These are phyloP conservation scores for Microbotryum violaceum DNA, from an alignment of 1,284 basidiomycete species.

Conservation along the genomic window DNA sequence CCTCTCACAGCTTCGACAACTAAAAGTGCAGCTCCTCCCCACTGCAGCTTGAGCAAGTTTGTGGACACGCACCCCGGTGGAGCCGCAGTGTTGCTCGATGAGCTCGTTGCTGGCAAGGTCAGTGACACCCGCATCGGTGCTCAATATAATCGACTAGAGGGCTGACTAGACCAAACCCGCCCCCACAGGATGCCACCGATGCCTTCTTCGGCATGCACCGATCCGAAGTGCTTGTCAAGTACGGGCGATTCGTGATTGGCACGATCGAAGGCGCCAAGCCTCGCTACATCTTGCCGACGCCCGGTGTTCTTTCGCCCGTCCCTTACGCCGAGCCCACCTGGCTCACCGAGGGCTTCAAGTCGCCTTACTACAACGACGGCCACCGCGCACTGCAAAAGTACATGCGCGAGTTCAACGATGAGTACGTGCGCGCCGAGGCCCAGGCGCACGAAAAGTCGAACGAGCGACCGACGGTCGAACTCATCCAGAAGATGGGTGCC, in stretches of 20 bases:
- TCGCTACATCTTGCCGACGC: constrained; percentile 50
- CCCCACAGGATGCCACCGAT: constrained; percentile 65
- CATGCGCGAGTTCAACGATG: constrained; percentile 36
- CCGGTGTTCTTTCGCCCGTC: constrained; percentile 52
- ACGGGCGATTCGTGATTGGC: constrained; percentile 32
- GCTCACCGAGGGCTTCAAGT: constrained; percentile 69
- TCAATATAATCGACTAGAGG: neutral
- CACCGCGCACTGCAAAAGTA: constrained; percentile 44
- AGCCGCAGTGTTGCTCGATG: constrained; percentile 51
- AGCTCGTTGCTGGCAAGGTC: constrained; percentile 31
- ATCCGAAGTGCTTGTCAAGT: constrained; percentile 62
- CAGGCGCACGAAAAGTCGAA: constrained; percentile 37
- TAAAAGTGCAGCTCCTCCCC: no score
- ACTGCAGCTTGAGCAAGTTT: constrained; percentile 55
- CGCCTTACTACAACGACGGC: constrained; percentile 66
- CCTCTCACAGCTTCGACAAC: no score
- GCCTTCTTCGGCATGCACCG: constrained; percentile 76
- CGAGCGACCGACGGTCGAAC: constrained; percentile 38
- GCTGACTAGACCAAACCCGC: constrained; percentile 46
- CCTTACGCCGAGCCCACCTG: constrained; percentile 79
- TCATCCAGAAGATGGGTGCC: constrained; percentile 40
- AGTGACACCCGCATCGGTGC: neutral
- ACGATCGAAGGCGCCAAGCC: constrained; percentile 56
- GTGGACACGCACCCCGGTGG: constrained; percentile 75
- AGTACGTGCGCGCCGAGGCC: constrained; percentile 35